Evolutionary conservation across 1,284 basidiomycete species (phyloP).

Genomic region (Marasmius oreades): DNA sequence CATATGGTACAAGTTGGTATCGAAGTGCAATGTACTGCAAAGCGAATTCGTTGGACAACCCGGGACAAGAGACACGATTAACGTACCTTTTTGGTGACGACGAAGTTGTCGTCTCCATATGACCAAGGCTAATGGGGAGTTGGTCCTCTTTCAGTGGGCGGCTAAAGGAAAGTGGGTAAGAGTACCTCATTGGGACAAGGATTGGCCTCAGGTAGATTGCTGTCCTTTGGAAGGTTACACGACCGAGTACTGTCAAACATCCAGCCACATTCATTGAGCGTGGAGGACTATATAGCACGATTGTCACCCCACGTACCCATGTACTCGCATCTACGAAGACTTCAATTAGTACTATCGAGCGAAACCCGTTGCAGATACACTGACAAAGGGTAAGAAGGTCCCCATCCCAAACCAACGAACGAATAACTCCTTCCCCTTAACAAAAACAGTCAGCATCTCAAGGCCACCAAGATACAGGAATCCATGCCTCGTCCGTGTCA

Average conservation of each 20-base stretch:
- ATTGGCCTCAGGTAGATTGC: conserved; percentile 28
- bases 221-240: conserved; percentile 27
- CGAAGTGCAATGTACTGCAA: conserved; percentile 35
- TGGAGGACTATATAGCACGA: neutral
- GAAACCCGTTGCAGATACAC: conserved; percentile 13
- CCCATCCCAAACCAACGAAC: conserved; percentile 40
- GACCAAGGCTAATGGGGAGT: conserved; percentile 31
- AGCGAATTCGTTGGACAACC: neutral
- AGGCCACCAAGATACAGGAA: neutral
- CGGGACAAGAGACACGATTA: neutral
- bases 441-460: neutral
- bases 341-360: neutral
- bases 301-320: conserved; percentile 27
- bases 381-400: conserved; percentile 37
- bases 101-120: conserved; percentile 37
- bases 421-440: conserved; percentile 33
- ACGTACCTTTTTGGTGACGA: conserved; percentile 33
- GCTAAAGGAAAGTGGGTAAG: neutral
- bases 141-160: neutral
- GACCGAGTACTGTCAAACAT: conserved; percentile 23
- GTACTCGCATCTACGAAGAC: conserved; percentile 31
- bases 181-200: conserved; percentile 36
- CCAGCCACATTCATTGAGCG: neutral
- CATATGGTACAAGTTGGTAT: conserved; percentile 35
- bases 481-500: conserved; percentile 27